Evolutionary conservation across 352 stramenopile species (phyloP).

Genomic region (Phytophthora citricola): DNA sequence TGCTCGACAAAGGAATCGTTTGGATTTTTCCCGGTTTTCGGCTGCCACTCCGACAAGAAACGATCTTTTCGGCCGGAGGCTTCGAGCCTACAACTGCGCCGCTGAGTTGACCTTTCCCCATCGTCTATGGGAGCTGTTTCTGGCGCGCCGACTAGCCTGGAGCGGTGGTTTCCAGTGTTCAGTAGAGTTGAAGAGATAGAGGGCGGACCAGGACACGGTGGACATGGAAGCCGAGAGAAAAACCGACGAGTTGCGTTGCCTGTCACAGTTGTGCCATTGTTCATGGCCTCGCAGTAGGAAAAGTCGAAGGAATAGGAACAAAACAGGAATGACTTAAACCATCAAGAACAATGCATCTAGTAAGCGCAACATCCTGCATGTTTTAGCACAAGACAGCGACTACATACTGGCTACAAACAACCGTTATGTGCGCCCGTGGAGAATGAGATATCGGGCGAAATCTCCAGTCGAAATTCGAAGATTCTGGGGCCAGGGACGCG

Average conservation of each 20-base stretch:
- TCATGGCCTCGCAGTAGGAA: background rate
- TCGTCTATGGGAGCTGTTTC: constrained; percentile 21
- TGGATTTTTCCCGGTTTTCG: constrained; percentile 25
- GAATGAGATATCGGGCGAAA: constrained; percentile 26
- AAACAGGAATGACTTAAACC: background rate
- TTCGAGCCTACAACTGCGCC: constrained; percentile 4
- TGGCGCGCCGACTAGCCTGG: constrained; percentile 16
- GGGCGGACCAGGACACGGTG: constrained; percentile 25
- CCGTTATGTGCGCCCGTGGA: constrained; percentile 27
- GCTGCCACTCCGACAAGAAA: constrained; percentile 21
- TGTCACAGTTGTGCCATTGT: constrained; percentile 29
- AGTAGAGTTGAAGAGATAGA: constrained; percentile 22
- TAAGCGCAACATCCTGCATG: no score
- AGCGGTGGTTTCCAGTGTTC: constrained; percentile 24
- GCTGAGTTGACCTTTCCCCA: background rate
- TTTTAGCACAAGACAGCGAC: no score
- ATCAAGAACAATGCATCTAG: no score
- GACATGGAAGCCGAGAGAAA: constrained; percentile 7
- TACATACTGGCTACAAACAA: no score
- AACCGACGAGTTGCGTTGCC: constrained; percentile 1
- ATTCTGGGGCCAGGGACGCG: background rate
- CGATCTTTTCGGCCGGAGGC: constrained; percentile 20
- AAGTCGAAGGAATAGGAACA: background rate
- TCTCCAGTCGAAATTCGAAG: constrained; percentile 36
- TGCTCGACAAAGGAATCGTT: background rate